Percentiles rank a stretch among this genome's conserved stretches.
phyloP scores from a whole-genome alignment of 2,329 filamentous ascomycete species.

The Penicillium nordicum region DNA sequence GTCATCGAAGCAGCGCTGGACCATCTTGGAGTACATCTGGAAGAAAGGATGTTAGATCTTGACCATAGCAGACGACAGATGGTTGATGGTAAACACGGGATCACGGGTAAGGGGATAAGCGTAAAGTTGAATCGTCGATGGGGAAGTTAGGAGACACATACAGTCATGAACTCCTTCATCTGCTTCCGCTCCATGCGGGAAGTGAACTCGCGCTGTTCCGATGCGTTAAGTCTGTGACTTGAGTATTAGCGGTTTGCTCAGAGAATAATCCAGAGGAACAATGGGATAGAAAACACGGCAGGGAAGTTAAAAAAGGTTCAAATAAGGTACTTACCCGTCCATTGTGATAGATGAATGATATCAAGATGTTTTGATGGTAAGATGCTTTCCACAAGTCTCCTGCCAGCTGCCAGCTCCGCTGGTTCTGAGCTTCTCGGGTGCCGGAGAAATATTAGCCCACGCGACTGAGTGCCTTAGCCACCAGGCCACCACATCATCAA shows the following conservation, averaged over 20 bases:
- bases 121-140: not conserved
- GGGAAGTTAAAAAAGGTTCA: not conserved
- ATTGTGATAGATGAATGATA: conserved; percentile 25
- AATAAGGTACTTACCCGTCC: conserved; percentile 32
- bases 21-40: conserved; percentile 63
- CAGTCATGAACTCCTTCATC: conserved; percentile 98
- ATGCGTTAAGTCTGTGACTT: conserved; percentile 60
- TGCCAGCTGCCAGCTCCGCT: conserved; percentile 1
- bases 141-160: conserved; percentile 49
- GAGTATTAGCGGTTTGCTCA: not conserved
- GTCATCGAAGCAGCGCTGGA: conserved; percentile 78
- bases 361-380: conserved; percentile 1
- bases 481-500: not conserved
- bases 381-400: conserved; percentile 6
- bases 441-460: not conserved
- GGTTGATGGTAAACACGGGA: not conserved
- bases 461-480: not conserved
- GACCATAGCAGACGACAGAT: not conserved
- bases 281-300: not conserved
- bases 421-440: conserved; percentile 7
- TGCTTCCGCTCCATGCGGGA: conserved; percentile 95
- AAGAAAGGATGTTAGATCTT: conserved; percentile 14
- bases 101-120: not conserved
- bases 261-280: conserved; percentile 4
- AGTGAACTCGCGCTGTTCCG: conserved; percentile 91